Percentiles rank a stretch among this genome's conserved stretches.
Conservation (phyloP, 1,284 basidiomycete genomes). For the Trichosporon sp. region DNA sequence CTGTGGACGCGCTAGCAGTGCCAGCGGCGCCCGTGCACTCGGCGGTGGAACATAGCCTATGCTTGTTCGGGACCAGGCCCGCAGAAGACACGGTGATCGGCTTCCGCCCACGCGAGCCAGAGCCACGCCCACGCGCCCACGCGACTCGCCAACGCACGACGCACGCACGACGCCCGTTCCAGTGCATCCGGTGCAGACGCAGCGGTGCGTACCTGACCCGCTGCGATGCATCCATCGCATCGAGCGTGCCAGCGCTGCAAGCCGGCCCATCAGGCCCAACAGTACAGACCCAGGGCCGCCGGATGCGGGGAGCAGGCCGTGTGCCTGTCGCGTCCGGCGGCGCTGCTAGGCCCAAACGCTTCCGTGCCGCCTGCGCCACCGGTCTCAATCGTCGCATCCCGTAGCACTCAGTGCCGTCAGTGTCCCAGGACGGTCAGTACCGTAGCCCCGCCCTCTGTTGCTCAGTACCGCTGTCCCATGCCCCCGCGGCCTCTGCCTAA, state of each 20-base stretch:
- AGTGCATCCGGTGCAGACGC: not conserved
- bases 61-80: not conserved
- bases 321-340: not conserved
- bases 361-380: not conserved
- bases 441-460: not conserved
- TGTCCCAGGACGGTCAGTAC: too few relatives aligned
- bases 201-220: not conserved
- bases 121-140: too few relatives aligned
- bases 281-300: too few relatives aligned
- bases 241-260: too few relatives aligned
- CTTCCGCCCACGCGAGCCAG: not conserved
- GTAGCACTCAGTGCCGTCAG: too few relatives aligned
- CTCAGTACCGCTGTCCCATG: too few relatives aligned
- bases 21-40: too few relatives aligned
- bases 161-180: not conserved
- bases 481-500: too few relatives aligned
- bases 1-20: too few relatives aligned
- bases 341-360: not conserved
- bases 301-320: too few relatives aligned
- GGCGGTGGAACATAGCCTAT: too few relatives aligned
- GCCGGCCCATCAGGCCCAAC: too few relatives aligned
- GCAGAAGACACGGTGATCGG: not conserved
- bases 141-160: not conserved
- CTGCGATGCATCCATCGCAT: not conserved
- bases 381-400: not conserved